Base-by-base conservation (phyloP, 176 grass and related monocot species). In the Triticum turgidum region DNA sequence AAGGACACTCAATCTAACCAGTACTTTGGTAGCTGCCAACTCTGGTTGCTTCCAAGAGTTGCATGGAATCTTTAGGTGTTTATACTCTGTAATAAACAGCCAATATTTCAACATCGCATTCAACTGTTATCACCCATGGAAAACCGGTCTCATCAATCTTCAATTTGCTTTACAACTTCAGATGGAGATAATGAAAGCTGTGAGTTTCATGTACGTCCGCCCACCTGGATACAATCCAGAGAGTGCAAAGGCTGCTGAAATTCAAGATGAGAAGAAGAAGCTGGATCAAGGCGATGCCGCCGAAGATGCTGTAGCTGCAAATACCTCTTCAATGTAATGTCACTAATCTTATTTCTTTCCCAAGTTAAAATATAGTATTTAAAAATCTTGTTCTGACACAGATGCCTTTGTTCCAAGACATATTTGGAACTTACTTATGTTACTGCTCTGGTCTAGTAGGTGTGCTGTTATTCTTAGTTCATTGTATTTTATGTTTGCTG, bases 171-270 rank as follows among this genome's bases (percentile, higher is more conserved):
- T 76, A 14, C 74, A 82, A 86, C 73, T 90, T 77, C 86, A 96
- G 92, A 80, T 96, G 84, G 97, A 99, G 87, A 82, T 93, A 88
- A 96, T 99, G 94, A 96, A 99, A 92, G 90, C 94, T 62, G 92
- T 99, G 68, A 99, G 97, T 88, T 99, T 99, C 81, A 99, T 99
- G 94, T 99, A 99, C 4, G 90, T 99, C 10, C 87, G 92, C 5
- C 97, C 97, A 76, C 97, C 97, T 45, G 97, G 97, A 54, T 99
- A 94, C 80, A 96, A 99, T 69, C 75, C 90, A 42, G 97, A 99
- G 85, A 94, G 97, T 82, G 97, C 97, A 86, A 99, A 99, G 92
- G 94, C 97, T 45, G 94, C 94, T 51, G 97, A 96, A 83, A 61
- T 96, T 83, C 89, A 89, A 78, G 94, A 99, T 77, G 93, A 96